These are phyloP conservation scores for Epichloe scottii DNA, from an alignment of 2,329 filamentous ascomycete species.

Conservation along the genomic window DNA sequence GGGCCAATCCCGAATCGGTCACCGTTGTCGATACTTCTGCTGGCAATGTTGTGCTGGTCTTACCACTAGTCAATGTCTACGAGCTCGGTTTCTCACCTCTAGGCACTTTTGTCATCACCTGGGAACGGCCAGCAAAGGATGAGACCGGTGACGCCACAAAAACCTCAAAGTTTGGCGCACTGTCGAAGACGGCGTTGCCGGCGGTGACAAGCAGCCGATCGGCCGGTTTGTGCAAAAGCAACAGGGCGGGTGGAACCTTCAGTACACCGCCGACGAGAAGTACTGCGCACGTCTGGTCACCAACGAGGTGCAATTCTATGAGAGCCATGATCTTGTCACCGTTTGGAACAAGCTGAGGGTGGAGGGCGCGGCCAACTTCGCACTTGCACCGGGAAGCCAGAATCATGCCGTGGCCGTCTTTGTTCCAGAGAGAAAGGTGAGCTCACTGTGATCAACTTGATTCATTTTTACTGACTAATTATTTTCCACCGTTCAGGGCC, in stretches of 20 bases:
- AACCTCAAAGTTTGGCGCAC: conserved; percentile 96
- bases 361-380: conserved; percentile 83
- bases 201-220: conserved; percentile 57
- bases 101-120: conserved; percentile 89
- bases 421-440: conserved; percentile 85
- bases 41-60: conserved; percentile 60
- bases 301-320: conserved; percentile 96
- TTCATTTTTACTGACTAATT: neutral
- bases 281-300: conserved; percentile 88
- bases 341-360: conserved; percentile 94
- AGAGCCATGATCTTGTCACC: conserved; percentile 70
- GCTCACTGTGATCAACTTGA: conserved; percentile 10
- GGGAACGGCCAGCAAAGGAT: conserved; percentile 88
- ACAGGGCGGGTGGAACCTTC: conserved; percentile 91
- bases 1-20: conserved; percentile 80
- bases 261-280: conserved; percentile 88
- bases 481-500: conserved; percentile 39
- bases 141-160: conserved; percentile 86
- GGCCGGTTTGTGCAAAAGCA: conserved; percentile 92
- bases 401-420: conserved; percentile 91
- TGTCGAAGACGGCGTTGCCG: conserved; percentile 52
- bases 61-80: conserved; percentile 75
- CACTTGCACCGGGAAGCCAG: conserved; percentile 68
- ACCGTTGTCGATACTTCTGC: conserved; percentile 70
- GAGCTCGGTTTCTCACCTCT: conserved; percentile 89